These are phyloP conservation scores for Casaregolazyma lundiana DNA, from an alignment of 1,139 yeast species.

Conservation along the genomic window DNA sequence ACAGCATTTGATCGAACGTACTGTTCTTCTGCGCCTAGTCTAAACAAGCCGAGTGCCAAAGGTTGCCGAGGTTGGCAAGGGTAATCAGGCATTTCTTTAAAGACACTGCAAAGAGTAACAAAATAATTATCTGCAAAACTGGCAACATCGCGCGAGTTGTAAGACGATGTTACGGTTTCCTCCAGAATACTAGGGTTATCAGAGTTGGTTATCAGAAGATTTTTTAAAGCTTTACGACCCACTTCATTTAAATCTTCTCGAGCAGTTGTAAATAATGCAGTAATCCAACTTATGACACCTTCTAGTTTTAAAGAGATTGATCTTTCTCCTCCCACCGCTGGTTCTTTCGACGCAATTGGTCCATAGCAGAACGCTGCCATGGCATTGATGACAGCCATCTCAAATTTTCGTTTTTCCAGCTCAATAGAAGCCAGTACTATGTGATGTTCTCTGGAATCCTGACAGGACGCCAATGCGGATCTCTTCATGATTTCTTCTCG, in stretches of 20 bases:
- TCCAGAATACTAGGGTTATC: slow-evolving; percentile 53
- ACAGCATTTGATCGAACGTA: slow-evolving; percentile 63
- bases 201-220: slow-evolving; percentile 58
- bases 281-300: slow-evolving; percentile 72
- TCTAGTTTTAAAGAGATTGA: slow-evolving; percentile 65
- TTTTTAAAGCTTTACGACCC: slow-evolving; percentile 70
- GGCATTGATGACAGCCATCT: slow-evolving; percentile 68
- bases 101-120: slow-evolving; percentile 61
- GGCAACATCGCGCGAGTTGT: slow-evolving; percentile 34
- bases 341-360: slow-evolving; percentile 26
- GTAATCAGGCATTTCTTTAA: slow-evolving; percentile 41
- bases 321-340: slow-evolving; percentile 30
- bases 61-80: slow-evolving; percentile 52
- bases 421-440: slow-evolving; percentile 72
- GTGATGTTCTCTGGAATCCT: slow-evolving; percentile 34
- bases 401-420: slow-evolving; percentile 69
- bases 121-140: slow-evolving; percentile 61
- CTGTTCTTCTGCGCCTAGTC: slow-evolving; percentile 61
- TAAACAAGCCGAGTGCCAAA: slow-evolving; percentile 59
- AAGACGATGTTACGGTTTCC: slow-evolving; percentile 67
- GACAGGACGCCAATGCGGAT: slow-evolving; percentile 22
- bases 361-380: slow-evolving; percentile 75
- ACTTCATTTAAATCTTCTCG: slow-evolving; percentile 56
- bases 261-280: slow-evolving; percentile 57
- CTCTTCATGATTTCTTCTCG: slow-evolving; percentile 59